phyloP scores from a whole-genome alignment of 163 green algal genomes.

The Chloromonas sp. region DNA sequence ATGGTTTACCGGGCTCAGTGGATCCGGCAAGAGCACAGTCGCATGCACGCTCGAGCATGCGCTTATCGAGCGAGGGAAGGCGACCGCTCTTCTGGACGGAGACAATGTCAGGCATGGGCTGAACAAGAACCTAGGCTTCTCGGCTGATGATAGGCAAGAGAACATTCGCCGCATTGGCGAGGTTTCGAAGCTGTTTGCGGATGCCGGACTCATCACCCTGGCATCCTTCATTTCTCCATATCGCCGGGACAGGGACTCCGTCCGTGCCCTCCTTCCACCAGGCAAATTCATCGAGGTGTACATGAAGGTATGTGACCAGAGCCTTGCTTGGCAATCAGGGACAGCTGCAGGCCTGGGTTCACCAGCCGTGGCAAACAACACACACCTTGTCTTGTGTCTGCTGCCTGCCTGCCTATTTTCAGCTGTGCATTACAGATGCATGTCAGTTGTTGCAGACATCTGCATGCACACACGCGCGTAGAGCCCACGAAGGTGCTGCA shows the following conservation, averaged over 20 bases:
- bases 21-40: constrained; percentile 85
- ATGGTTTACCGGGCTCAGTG: constrained; percentile 91
- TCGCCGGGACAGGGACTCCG: constrained; percentile 61
- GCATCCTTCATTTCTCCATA: constrained; percentile 96
- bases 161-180: constrained; percentile 94
- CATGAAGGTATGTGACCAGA: constrained; percentile 66
- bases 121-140: constrained; percentile 91
- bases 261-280: constrained; percentile 54
- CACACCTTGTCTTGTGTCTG: background rate
- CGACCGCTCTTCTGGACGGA: constrained; percentile 68
- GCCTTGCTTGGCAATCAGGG: background rate
- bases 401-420: constrained; percentile 11
- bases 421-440: background rate
- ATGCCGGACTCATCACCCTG: constrained; percentile 85
- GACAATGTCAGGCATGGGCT: constrained; percentile 95
- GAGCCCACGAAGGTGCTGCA: background rate
- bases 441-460: too few species aligned
- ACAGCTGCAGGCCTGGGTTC: too few species aligned
- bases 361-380: background rate
- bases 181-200: constrained; percentile 89
- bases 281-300: constrained; percentile 86
- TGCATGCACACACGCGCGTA: too few species aligned
- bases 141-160: constrained; percentile 72
- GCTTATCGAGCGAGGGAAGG: constrained; percentile 42
- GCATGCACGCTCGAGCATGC: constrained; percentile 89